Percentiles rank a stretch among this genome's conserved stretches.
phyloP scores from a whole-genome alignment of 2,329 filamentous ascomycete genomes.

The Fusarium sp. region DNA sequence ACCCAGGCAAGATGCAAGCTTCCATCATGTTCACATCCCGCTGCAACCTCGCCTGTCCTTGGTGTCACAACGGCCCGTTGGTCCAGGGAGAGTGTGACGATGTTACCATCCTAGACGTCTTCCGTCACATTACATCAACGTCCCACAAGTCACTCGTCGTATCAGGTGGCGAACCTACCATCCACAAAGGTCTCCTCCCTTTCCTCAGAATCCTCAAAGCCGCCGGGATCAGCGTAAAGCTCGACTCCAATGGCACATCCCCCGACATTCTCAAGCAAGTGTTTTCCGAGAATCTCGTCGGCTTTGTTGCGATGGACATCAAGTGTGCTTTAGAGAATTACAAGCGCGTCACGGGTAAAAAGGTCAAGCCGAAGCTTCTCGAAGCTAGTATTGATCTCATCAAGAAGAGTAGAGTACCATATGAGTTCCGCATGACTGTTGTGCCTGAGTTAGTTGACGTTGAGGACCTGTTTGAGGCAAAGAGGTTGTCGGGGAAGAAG shows the following conservation, averaged over 20 bases:
- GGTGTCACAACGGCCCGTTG: constrained; percentile 38
- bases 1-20: constrained; percentile 36
- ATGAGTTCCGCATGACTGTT: constrained; percentile 38
- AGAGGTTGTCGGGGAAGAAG: constrained; percentile 29
- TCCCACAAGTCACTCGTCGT: constrained; percentile 35
- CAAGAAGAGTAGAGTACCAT: constrained; percentile 25
- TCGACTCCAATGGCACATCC: constrained; percentile 36
- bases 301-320: constrained; percentile 40
- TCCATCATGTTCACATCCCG: constrained; percentile 39
- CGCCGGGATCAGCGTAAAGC: constrained; percentile 24
- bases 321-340: constrained; percentile 39
- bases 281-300: constrained; percentile 18
- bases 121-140: constrained; percentile 23
- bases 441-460: constrained; percentile 34
- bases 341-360: constrained; percentile 31
- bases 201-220: constrained; percentile 30
- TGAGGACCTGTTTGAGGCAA: constrained; percentile 38
- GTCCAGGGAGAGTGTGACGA: constrained; percentile 31
- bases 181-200: constrained; percentile 32
- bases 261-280: background rate
- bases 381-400: constrained; percentile 32
- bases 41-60: constrained; percentile 36
- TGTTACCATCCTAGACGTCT: constrained; percentile 19
- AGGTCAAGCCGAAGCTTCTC: constrained; percentile 21
- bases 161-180: constrained; percentile 37